phyloP scores from a whole-genome alignment of 495 filamentous ascomycete genomes.

The Letharia columbiana region DNA sequence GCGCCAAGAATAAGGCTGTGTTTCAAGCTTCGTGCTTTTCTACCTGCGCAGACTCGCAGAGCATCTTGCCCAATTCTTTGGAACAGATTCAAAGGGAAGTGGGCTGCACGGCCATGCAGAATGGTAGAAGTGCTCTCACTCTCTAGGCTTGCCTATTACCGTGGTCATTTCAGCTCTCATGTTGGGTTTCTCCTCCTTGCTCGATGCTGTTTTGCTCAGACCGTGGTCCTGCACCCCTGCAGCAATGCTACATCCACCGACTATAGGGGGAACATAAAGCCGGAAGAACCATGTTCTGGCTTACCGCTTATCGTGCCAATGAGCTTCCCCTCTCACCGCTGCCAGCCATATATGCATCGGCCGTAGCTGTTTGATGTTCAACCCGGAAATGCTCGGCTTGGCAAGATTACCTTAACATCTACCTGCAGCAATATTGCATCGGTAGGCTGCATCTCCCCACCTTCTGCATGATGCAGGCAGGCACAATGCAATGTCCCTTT shows the following conservation, averaged over 20 bases:
- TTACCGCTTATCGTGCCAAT: neutral
- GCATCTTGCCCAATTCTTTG: no score
- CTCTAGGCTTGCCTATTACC: neutral
- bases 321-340: neutral
- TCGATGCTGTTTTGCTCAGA: neutral
- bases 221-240: neutral
- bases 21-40: neutral
- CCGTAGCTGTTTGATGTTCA: neutral
- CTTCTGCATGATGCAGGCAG: neutral
- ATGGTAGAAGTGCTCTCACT: neutral
- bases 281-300: neutral
- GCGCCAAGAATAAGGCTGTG: neutral
- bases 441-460: neutral
- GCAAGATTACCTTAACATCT: neutral
- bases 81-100: no score
- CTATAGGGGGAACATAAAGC: neutral
- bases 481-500: neutral
- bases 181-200: no score
- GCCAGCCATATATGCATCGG: neutral
- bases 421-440: neutral
- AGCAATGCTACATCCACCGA: neutral
- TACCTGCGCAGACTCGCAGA: no score
- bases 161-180: neutral
- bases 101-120: neutral
- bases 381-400: neutral